These are phyloP conservation scores for Camellia japonica DNA, from an alignment of 148 eudicot genomes.

Conservation along the genomic window DNA sequence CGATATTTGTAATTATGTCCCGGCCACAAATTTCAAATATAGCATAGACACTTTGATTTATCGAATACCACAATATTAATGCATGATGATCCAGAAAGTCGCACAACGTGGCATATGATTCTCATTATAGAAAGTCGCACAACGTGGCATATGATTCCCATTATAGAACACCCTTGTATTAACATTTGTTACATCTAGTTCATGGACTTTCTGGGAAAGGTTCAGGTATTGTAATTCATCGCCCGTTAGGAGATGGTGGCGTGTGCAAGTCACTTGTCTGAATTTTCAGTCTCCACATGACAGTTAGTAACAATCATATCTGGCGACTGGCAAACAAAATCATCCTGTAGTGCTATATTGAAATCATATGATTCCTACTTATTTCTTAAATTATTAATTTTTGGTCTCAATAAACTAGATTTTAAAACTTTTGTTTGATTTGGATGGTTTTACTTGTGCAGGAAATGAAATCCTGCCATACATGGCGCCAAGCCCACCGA, in stretches of 20 bases:
- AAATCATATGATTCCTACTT: neutral
- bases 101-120: neutral
- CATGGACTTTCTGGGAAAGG: neutral
- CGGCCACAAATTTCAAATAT: neutral
- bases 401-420: neutral
- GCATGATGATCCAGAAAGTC: neutral
- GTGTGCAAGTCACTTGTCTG: neutral
- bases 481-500: conserved; percentile 8
- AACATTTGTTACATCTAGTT: neutral
- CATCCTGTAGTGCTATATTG: neutral
- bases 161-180: neutral
- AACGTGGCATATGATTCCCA: neutral
- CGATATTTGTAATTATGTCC: neutral
- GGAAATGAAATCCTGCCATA: conserved; percentile 19
- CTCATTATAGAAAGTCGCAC: neutral
- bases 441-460: conserved; percentile 5
- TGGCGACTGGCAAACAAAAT: neutral
- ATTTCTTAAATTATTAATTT: neutral
- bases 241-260: neutral
- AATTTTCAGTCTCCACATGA: neutral
- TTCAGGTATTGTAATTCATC: conserved; percentile 2
- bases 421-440: neutral
- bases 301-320: neutral
- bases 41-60: neutral
- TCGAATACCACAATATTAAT: neutral